Conservation (phyloP, 208 protist species). For the Crithidia sp. region DNA sequence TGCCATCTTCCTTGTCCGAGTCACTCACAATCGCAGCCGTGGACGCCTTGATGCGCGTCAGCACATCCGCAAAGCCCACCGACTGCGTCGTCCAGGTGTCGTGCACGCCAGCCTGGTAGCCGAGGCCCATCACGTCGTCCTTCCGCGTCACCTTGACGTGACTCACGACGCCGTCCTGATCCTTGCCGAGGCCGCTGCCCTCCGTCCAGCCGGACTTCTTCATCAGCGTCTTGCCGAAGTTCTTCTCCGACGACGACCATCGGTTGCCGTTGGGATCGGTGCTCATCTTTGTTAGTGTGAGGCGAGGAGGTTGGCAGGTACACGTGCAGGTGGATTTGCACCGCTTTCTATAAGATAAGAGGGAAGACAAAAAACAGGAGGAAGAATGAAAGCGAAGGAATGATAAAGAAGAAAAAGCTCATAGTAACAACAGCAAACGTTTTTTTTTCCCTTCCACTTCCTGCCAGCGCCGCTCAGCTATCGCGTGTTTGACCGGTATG, state of each 20-base stretch:
- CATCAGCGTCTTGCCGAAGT: constrained; percentile 87
- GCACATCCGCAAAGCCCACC: constrained; percentile 87
- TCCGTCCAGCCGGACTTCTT: constrained; percentile 93
- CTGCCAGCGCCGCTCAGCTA: background rate
- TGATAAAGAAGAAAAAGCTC: background rate
- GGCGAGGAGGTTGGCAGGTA: too few relatives aligned
- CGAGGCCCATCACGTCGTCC: constrained; percentile 87
- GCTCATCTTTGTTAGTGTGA: constrained; percentile 44
- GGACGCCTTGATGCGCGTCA: constrained; percentile 67
- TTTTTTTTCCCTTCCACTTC: background rate
- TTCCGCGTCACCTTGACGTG: constrained; percentile 92
- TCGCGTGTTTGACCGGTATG: too few relatives aligned
- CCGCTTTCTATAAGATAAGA: background rate
- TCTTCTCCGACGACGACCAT: constrained; percentile 81
- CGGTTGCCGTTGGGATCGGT: constrained; percentile 84
- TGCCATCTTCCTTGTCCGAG: constrained; percentile 34
- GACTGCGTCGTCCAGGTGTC: constrained; percentile 89
- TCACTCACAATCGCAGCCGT: constrained; percentile 29
- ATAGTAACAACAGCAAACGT: background rate
- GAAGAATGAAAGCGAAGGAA: background rate
- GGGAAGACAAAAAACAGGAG: background rate
- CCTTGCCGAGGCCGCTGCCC: constrained; percentile 87
- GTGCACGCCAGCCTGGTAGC: constrained; percentile 81
- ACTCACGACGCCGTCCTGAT: constrained; percentile 75
- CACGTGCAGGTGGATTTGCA: background rate